Percentiles rank a stretch among this genome's conserved stretches.
These are phyloP conservation scores for Scopulariopsis brevicaulis DNA, from an alignment of 2,329 filamentous ascomycete species.

Conservation along the genomic window DNA sequence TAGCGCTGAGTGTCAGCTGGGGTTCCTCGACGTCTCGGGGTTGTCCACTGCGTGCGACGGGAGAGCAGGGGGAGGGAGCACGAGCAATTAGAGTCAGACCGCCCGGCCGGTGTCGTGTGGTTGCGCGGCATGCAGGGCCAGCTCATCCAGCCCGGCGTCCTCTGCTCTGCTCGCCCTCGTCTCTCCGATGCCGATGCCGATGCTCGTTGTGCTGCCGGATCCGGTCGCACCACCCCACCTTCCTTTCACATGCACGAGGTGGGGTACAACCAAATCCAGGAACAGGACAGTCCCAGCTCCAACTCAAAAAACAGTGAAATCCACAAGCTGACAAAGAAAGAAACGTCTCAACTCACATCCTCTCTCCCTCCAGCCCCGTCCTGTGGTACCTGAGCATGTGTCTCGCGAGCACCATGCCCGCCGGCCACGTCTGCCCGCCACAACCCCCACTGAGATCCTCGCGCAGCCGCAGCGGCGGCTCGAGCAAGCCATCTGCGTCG, in stretches of 20 bases:
- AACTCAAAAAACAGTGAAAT: neutral
- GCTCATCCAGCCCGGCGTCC: slow-evolving; percentile 8
- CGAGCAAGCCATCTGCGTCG: slow-evolving; percentile 64
- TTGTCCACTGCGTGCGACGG: neutral
- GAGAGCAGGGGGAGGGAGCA: neutral
- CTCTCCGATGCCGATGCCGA: neutral
- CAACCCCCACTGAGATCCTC: slow-evolving; percentile 84
- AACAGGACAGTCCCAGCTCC: too few relatives aligned
- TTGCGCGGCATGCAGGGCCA: neutral
- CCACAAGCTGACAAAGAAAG: slow-evolving; percentile 3
- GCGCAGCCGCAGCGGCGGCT: slow-evolving; percentile 59
- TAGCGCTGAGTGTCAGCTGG: neutral
- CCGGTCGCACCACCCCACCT: neutral
- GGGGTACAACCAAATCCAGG: neutral
- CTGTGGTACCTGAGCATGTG: slow-evolving; percentile 71
- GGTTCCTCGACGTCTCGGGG: neutral
- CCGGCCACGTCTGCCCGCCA: slow-evolving; percentile 90
- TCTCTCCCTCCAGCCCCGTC: slow-evolving; percentile 49
- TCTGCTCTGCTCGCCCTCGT: neutral
- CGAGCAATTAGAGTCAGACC: neutral
- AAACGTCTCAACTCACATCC: slow-evolving; percentile 50
- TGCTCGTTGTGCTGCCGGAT: neutral
- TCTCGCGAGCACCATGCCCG: slow-evolving; percentile 76
- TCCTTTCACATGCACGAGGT: neutral
- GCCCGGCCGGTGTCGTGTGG: neutral